phyloP scores from a whole-genome alignment of 768 basidiomycete species.

The Rhodotorula kratochvilovae region DNA sequence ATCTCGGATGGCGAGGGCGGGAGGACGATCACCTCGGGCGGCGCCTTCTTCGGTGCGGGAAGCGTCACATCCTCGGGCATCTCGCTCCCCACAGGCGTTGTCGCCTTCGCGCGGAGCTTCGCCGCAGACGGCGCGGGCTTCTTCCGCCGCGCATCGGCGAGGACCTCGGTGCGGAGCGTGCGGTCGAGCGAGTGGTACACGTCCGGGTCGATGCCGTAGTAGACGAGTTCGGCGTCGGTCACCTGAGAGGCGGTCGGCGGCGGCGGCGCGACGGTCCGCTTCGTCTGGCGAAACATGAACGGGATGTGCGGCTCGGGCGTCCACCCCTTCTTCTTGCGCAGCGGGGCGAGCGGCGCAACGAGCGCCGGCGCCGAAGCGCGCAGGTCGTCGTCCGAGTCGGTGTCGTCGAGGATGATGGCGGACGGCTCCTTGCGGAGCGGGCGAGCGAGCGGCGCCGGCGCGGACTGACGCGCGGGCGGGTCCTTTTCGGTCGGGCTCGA shows the following conservation, averaged over 20 bases:
- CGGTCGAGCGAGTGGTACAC: slow-evolving; percentile 64
- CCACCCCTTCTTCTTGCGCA: not conserved
- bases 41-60: not conserved
- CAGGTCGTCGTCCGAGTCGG: slow-evolving; percentile 8
- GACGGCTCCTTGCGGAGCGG: not conserved
- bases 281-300: slow-evolving; percentile 42
- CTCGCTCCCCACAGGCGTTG: not conserved
- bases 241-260: slow-evolving; percentile 1
- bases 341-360: not conserved
- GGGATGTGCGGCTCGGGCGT: slow-evolving; percentile 8
- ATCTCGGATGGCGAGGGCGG: slow-evolving; percentile 11
- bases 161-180: slow-evolving; percentile 67
- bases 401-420: slow-evolving; percentile 20
- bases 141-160: slow-evolving; percentile 50
- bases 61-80: not conserved
- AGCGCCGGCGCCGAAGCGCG: not conserved
- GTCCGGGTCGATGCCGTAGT: slow-evolving; percentile 67
- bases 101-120: not conserved
- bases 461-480: not conserved
- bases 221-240: slow-evolving; percentile 54
- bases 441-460: not conserved
- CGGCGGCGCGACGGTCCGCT: not conserved
- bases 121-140: slow-evolving; percentile 19
- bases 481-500: not conserved
- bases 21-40: slow-evolving; percentile 54